These are phyloP conservation scores for Hirsutella thompsonii DNA, from an alignment of 2,329 filamentous ascomycete genomes.

Conservation along the genomic window DNA sequence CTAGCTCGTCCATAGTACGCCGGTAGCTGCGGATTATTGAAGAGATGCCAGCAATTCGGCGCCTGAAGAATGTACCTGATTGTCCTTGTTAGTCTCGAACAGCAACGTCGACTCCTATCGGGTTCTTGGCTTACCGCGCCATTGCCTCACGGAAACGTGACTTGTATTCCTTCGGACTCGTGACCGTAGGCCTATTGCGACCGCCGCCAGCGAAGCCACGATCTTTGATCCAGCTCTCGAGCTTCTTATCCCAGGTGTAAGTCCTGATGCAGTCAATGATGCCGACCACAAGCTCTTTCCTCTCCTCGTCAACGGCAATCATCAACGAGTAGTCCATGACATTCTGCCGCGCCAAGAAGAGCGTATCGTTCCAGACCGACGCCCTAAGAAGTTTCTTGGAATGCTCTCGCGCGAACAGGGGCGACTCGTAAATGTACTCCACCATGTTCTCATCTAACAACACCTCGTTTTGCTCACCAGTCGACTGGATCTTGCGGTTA, in stretches of 20 bases:
- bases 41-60: conserved; percentile 66
- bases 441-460: conserved; percentile 97
- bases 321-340: conserved; percentile 99
- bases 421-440: conserved; percentile 96
- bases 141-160: conserved; percentile 92
- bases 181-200: conserved; percentile 83
- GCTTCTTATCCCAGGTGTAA: conserved; percentile 98
- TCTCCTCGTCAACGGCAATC: conserved; percentile 87
- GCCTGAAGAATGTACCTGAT: conserved; percentile 59
- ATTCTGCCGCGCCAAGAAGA: conserved; percentile 87
- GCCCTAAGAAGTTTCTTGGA: conserved; percentile 86
- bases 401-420: conserved; percentile 88
- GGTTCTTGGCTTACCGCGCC: conserved; percentile 55
- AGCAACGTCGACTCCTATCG: too few relatives aligned
- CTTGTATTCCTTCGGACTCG: conserved; percentile 95
- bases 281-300: conserved; percentile 86
- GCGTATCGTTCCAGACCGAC: conserved; percentile 93
- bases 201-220: conserved; percentile 68
- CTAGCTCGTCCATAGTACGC: conserved; percentile 22
- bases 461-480: conserved; percentile 91
- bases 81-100: too few relatives aligned
- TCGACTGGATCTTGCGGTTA: conserved; percentile 92
- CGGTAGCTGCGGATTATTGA: conserved; percentile 31
- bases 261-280: conserved; percentile 98
- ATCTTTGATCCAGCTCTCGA: conserved; percentile 99